phyloP scores from a whole-genome alignment of 148 eudicot species.

The Beta vulgaris region DNA sequence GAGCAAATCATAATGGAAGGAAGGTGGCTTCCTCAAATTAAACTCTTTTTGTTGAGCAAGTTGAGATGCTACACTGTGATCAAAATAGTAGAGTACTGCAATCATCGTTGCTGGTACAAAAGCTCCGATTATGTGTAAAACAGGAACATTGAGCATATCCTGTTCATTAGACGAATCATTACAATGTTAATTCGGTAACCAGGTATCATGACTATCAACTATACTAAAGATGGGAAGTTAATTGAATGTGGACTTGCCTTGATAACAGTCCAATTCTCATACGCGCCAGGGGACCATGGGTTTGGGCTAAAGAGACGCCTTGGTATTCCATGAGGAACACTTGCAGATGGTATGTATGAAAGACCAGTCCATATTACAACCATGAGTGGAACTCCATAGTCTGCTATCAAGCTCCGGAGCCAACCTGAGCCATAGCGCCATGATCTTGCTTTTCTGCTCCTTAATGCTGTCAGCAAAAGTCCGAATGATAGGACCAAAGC shows the following conservation, averaged over 20 bases:
- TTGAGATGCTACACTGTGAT: slow-evolving; percentile 95
- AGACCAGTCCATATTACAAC: slow-evolving; percentile 76
- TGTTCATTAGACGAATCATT: slow-evolving; percentile 45
- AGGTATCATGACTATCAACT: no score
- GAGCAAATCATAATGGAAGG: slow-evolving; percentile 87
- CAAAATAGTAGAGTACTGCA: slow-evolving; percentile 91
- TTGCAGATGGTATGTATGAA: slow-evolving; percentile 73
- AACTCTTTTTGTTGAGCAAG: slow-evolving; percentile 94
- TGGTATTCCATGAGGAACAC: slow-evolving; percentile 79
- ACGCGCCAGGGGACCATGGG: slow-evolving; percentile 97
- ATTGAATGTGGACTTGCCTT: slow-evolving; percentile 41
- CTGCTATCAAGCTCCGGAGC: slow-evolving; percentile 80
- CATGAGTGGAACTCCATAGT: slow-evolving; percentile 96
- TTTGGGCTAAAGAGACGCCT: slow-evolving; percentile 87
- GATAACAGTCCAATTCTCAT: slow-evolving; percentile 81
- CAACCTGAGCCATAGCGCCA: slow-evolving; percentile 94
- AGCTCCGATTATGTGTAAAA: slow-evolving; percentile 79
- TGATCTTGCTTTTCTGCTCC: slow-evolving; percentile 87
- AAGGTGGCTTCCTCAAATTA: slow-evolving; percentile 74
- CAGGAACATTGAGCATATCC: slow-evolving; percentile 81
- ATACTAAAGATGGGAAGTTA: no score
- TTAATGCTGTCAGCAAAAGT: slow-evolving; percentile 65
- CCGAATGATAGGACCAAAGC: slow-evolving; percentile 90
- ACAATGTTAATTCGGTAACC: no score
- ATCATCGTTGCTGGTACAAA: slow-evolving; percentile 93